Evolutionary conservation across 768 basidiomycete species (phyloP).

Genomic region (Roridomyces roridus): DNA sequence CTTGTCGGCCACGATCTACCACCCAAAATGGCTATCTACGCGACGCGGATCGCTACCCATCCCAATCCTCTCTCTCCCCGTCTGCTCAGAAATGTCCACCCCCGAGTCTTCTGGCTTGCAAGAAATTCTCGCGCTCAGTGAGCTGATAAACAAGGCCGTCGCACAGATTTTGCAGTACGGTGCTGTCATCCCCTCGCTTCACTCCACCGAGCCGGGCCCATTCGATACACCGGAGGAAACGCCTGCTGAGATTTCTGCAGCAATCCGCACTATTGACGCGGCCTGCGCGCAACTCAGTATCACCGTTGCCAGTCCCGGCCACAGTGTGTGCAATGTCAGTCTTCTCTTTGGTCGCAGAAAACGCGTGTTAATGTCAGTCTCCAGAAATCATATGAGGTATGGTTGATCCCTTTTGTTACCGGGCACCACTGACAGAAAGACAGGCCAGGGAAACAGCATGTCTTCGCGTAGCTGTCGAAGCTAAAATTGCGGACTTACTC

Average conservation of each 20-base stretch:
- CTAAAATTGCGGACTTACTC: conserved; percentile 46
- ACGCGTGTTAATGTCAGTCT: not conserved
- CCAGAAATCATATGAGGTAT: conserved; percentile 25
- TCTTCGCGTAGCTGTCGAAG: conserved; percentile 39
- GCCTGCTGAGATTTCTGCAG: conserved; percentile 30
- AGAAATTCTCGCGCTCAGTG: no score
- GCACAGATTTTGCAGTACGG: no score
- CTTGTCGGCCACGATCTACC: no score
- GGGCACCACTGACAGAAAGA: not conserved
- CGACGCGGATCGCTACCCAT: no score
- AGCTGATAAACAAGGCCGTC: no score
- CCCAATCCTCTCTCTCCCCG: no score
- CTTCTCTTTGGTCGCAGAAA: not conserved
- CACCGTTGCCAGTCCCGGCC: conserved; percentile 36
- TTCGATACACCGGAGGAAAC: conserved; percentile 36
- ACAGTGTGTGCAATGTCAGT: conserved; percentile 38
- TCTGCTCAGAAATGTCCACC: no score
- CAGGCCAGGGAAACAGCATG: conserved; percentile 40
- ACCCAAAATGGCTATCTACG: no score
- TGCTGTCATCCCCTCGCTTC: conserved; percentile 41
- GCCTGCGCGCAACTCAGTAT: conserved; percentile 41
- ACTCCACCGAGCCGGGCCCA: conserved; percentile 38
- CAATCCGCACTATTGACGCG: conserved; percentile 39
- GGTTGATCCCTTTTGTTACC: not conserved
- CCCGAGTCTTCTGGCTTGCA: no score